Conservation (phyloP, 2,329 filamentous ascomycete species). For the Fusarium burgessii region DNA sequence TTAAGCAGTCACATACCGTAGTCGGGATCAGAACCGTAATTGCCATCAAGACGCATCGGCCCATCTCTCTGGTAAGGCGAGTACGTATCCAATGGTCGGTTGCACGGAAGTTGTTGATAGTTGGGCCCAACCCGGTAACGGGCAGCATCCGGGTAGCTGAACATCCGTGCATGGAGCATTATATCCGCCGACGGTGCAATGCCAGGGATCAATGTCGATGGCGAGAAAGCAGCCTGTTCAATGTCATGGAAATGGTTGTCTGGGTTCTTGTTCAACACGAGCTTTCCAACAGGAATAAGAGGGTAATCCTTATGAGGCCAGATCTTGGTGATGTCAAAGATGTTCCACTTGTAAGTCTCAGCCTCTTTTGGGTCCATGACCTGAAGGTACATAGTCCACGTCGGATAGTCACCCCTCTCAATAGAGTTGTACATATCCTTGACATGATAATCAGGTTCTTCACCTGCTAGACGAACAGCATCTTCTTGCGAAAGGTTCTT, state of each 20-base stretch:
- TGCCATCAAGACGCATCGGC: neutral
- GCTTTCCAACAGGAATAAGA: neutral
- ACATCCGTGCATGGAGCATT: constrained; percentile 61
- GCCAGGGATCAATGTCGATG: constrained; percentile 62
- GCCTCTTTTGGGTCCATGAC: constrained; percentile 10
- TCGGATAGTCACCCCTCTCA: neutral
- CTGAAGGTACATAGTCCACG: neutral
- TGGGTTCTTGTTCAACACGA: neutral
- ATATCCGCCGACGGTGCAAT: constrained; percentile 62
- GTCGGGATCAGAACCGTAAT: constrained; percentile 1
- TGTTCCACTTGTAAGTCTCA: constrained; percentile 7
- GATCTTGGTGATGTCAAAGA: constrained; percentile 14
- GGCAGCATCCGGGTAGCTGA: constrained; percentile 63
- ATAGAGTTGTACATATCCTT: constrained; percentile 6
- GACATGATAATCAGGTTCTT: constrained; percentile 7
- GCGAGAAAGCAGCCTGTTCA: constrained; percentile 64
- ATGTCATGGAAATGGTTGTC: constrained; percentile 63
- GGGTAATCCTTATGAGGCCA: constrained; percentile 6
- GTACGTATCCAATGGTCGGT: constrained; percentile 15
- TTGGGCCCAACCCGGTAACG: constrained; percentile 66
- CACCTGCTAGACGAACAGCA: neutral
- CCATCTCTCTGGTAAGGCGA: constrained; percentile 1
- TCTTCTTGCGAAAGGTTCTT: constrained; percentile 1
- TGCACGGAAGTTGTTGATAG: constrained; percentile 60
- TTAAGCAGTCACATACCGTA: neutral